Conservation (phyloP, 768 basidiomycete species). For the Hericium erinaceus region DNA sequence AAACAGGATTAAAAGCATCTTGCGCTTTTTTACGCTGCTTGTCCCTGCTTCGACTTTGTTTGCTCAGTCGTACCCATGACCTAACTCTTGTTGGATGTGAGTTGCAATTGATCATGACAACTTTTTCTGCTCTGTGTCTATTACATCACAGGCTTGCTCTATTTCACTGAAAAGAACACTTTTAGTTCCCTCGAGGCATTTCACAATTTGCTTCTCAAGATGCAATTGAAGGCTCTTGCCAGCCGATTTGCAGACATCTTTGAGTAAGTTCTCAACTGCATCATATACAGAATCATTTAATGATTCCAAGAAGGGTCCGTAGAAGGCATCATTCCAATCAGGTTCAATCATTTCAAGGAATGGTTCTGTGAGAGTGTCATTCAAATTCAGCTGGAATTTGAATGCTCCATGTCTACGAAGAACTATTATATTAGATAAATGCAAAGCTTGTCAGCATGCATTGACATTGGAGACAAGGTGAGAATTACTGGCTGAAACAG, state of each 20-base stretch:
- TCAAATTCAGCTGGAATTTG: background rate
- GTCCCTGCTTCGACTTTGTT: background rate
- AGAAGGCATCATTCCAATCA: background rate
- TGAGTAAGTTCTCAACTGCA: background rate
- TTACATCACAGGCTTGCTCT: background rate
- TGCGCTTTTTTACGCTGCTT: background rate
- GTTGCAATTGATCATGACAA: background rate
- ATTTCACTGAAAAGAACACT: background rate
- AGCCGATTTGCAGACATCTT: background rate
- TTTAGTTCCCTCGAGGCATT: background rate
- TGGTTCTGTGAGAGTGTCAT: background rate
- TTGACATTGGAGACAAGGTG: no score
- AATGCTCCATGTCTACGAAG: background rate
- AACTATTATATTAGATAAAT: background rate
- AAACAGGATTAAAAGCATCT: background rate
- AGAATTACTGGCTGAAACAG: background rate
- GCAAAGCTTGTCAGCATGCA: no score
- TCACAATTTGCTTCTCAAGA: background rate
- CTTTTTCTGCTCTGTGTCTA: background rate
- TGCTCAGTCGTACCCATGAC: background rate
- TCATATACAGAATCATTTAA: background rate
- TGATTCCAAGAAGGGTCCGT: background rate
- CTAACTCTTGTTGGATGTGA: background rate
- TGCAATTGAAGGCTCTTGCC: background rate
- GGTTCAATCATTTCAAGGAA: background rate